These are phyloP conservation scores for Apostasia shenzhenica DNA, from an alignment of 106 monocot species.

Conservation along the genomic window DNA sequence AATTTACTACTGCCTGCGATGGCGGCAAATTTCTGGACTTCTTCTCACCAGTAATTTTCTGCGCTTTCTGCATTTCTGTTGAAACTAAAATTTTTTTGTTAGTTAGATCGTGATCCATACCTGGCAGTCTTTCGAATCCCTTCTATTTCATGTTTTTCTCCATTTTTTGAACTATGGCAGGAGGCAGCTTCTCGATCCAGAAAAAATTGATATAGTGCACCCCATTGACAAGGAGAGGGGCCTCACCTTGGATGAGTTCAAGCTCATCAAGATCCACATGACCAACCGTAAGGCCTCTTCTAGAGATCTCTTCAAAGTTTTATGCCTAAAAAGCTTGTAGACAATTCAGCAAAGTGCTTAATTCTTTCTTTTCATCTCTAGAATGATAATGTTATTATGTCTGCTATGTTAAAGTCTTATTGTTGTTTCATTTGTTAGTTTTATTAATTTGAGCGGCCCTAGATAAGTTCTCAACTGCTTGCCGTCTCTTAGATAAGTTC, in stretches of 20 bases:
- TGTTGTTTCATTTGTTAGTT: background rate
- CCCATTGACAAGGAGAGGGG: conserved; percentile 55
- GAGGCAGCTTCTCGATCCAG: conserved; percentile 60
- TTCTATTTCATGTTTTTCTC: background rate
- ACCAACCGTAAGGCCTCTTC: conserved; percentile 41
- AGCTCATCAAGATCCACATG: conserved; percentile 70
- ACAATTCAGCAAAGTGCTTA: too few relatives aligned
- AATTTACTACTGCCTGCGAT: conserved; percentile 8
- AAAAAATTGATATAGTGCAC: conserved; percentile 48
- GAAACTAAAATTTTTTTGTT: background rate
- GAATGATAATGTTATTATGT: background rate
- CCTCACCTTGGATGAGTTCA: conserved; percentile 63
- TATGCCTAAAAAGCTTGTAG: too few relatives aligned
- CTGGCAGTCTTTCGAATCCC: background rate
- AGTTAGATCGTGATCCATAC: too few relatives aligned
- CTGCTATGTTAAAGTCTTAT: background rate
- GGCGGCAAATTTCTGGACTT: conserved; percentile 83
- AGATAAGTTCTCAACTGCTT: background rate
- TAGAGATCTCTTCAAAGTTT: too few relatives aligned
- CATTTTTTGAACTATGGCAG: conserved; percentile 13
- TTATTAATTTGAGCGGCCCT: background rate
- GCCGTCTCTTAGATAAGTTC: background rate
- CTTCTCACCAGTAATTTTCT: conserved; percentile 43
- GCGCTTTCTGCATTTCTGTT: background rate
- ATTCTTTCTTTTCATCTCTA: background rate